Base-by-base conservation (phyloP, 768 basidiomycete genomes). In the Sarcomyxa edulis region DNA sequence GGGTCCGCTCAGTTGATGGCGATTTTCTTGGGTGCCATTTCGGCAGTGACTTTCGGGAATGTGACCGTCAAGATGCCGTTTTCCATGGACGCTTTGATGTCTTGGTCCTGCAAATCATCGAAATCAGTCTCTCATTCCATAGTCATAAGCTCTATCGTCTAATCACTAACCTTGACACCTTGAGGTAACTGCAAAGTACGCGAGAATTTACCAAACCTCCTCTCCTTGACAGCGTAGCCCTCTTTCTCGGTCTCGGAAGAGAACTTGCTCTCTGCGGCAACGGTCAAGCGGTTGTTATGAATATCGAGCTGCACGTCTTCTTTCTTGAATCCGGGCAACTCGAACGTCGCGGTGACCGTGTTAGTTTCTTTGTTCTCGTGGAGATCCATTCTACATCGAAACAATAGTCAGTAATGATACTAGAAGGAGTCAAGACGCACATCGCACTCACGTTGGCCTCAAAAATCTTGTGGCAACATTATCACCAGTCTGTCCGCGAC, bases 381-480 rank as follows among this genome's bases (percentile, higher is more conserved):
- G 7, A 80, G 54, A 47, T 81, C 75, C 70, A 80, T 71, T 48
- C 76, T 79, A n/a, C n/a, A n/a, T n/a, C n/a, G n/a, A n/a, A n/a
- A n/a, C n/a, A n/a, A n/a, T n/a, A n/a, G n/a, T n/a, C n/a, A n/a
- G n/a, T n/a, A n/a, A n/a, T n/a, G n/a, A n/a, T n/a, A n/a, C n/a
- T n/a, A n/a, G n/a, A n/a, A n/a, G n/a, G n/a, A n/a, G n/a, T n/a
- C n/a, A n/a, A n/a, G n/a, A n/a, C n/a, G n/a, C n/a, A n/a, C n/a
- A n/a, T n/a, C n/a, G n/a, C n/a, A n/a, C n/a, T n/a, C n/a, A n/a
- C n/a, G n/a, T n/a, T n/a, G n/a, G n/a, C n/a, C n/a, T n/a, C n/a
- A n/a, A n/a, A n/a, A n/a, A n/a, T n/a, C n/a, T n/a, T n/a, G n/a
- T n/a, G n/a, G n/a, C n/a, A n/a, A n/a, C n/a, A n/a, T n/a, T n/a